Percentiles rank a stretch among this genome's conserved stretches.
Conservation (phyloP, 208 protist genomes). For the Leishmania lainsoni region DNA sequence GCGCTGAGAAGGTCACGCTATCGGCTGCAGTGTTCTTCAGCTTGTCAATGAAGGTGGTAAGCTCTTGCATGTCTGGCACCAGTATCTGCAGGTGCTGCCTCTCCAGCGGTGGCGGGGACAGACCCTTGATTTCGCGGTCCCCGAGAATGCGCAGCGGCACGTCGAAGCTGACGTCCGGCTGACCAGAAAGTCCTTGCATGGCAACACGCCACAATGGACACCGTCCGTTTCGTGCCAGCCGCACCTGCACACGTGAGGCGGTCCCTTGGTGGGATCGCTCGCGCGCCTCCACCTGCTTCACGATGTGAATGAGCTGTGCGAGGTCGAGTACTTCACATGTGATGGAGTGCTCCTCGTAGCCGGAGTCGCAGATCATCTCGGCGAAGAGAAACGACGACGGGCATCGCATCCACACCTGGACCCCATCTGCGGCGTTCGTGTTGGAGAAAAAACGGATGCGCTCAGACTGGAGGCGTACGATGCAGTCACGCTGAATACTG, state of each 20-base stretch:
- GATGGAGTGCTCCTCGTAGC: slow-evolving; percentile 69
- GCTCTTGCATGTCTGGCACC: slow-evolving; percentile 66
- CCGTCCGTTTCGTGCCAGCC: slow-evolving; percentile 45
- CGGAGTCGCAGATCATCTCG: slow-evolving; percentile 76
- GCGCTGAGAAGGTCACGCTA: slow-evolving; percentile 57
- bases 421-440: slow-evolving; percentile 52
- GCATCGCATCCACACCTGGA: slow-evolving; percentile 78
- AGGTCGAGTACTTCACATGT: slow-evolving; percentile 78
- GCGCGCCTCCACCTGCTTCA: slow-evolving; percentile 62
- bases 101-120: slow-evolving; percentile 54
- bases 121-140: slow-evolving; percentile 54
- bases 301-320: slow-evolving; percentile 59
- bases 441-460: slow-evolving; percentile 74
- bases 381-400: slow-evolving; percentile 62
- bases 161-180: slow-evolving; percentile 71
- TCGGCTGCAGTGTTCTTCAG: slow-evolving; percentile 67
- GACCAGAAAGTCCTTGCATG: slow-evolving; percentile 44
- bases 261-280: slow-evolving; percentile 22
- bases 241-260: slow-evolving; percentile 48
- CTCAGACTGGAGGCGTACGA: slow-evolving; percentile 63
- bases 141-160: slow-evolving; percentile 76
- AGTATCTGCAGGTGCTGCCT: slow-evolving; percentile 51
- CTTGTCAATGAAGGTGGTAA: slow-evolving; percentile 78
- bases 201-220: slow-evolving; percentile 33
- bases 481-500: slow-evolving; percentile 61